These are phyloP conservation scores for Torulaspora gathmanii DNA, from an alignment of 805 yeast genomes.

Conservation along the genomic window DNA sequence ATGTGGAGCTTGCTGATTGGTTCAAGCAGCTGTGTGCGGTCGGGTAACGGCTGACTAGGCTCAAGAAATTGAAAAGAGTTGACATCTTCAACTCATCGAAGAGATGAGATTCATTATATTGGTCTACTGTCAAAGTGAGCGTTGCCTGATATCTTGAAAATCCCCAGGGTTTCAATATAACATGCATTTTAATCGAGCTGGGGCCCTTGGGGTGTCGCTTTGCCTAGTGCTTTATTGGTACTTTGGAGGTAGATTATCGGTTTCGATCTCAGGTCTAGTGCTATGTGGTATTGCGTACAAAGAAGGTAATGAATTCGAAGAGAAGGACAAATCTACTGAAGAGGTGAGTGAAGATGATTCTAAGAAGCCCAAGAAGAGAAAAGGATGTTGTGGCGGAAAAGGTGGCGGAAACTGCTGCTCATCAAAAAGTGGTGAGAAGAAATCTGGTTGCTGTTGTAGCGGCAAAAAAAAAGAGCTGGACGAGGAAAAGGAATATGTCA, in stretches of 20 bases:
- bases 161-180: neutral
- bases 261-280: constrained; percentile 31
- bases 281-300: constrained; percentile 26
- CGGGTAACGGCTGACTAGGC: neutral
- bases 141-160: neutral
- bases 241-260: constrained; percentile 38
- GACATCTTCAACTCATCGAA: constrained; percentile 1
- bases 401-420: constrained; percentile 21
- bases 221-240: constrained; percentile 17
- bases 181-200: constrained; percentile 6
- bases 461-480: constrained; percentile 24
- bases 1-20: neutral
- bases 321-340: neutral
- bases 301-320: constrained; percentile 7
- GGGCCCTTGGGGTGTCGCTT: constrained; percentile 3
- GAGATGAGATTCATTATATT: neutral
- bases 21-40: neutral
- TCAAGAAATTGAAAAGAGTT: neutral
- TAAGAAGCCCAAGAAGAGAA: constrained; percentile 12
- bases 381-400: constrained; percentile 26
- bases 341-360: neutral
- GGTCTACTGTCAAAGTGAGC: neutral
- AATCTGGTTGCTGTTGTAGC: constrained; percentile 33
- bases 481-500: constrained; percentile 16
- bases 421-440: constrained; percentile 15